phyloP scores from a whole-genome alignment of 352 stramenopile genomes.

The Globisporangium spinosum region DNA sequence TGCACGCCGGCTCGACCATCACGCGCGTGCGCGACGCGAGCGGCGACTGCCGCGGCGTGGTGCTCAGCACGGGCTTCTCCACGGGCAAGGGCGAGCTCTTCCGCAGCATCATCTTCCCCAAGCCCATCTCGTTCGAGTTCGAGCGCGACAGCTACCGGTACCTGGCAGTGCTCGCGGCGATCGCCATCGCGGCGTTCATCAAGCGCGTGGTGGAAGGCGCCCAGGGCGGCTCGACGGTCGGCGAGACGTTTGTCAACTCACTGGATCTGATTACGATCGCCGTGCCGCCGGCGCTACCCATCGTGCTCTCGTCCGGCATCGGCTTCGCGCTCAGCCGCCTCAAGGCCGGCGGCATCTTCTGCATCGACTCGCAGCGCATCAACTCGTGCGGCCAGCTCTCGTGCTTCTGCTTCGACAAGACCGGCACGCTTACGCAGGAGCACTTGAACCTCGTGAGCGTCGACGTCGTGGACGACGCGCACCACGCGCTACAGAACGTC shows the following conservation, averaged over 20 bases:
- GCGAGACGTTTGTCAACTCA: conserved; percentile 21
- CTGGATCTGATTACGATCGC: conserved; percentile 58
- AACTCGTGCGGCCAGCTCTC: conserved; percentile 65
- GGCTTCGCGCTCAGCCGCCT: conserved; percentile 52
- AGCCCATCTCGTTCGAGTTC: conserved; percentile 51
- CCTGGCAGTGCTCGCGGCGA: conserved; percentile 31
- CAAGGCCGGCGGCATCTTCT: conserved; percentile 40
- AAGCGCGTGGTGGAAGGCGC: conserved; percentile 38
- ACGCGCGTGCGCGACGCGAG: conserved; percentile 16
- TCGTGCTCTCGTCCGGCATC: conserved; percentile 52
- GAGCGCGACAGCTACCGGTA: conserved; percentile 66
- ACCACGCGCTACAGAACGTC: conserved; percentile 7
- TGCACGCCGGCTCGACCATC: conserved; percentile 47
- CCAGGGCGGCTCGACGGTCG: conserved; percentile 20
- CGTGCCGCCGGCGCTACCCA: conserved; percentile 45
- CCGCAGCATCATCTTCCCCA: conserved; percentile 57
- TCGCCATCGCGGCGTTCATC: conserved; percentile 15
- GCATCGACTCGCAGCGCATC: conserved; percentile 62
- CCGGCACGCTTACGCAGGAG: conserved; percentile 70
- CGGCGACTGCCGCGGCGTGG: conserved; percentile 37
- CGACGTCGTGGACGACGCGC: conserved; percentile 3
- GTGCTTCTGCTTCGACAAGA: conserved; percentile 84
- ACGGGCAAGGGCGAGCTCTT: conserved; percentile 74
- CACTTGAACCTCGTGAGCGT: conserved; percentile 44
- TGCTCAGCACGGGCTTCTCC: conserved; percentile 56